A percentile compares a stretch with the other conserved stretches of the same genome.
Evolutionary conservation across 129 eudicot species (phyloP).

Genomic region (Solidago caesia): DNA sequence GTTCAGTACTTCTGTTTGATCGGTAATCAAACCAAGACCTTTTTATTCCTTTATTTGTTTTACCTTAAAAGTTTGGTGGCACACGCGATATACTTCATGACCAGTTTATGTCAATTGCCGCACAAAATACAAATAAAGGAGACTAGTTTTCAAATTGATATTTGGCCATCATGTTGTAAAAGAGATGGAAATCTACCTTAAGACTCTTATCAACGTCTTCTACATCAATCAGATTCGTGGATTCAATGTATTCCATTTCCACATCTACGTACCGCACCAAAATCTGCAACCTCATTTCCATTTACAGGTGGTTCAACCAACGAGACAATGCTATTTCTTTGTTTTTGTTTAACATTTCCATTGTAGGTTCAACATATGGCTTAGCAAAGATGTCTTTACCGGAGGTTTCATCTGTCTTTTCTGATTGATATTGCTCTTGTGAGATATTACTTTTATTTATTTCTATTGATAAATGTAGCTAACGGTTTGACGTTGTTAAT

Average conservation of each 20-base stretch:
- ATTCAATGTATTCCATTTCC: conserved; percentile 80
- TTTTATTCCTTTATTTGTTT: too few relatives aligned
- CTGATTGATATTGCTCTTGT: conserved; percentile 39
- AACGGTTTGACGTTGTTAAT: too few relatives aligned
- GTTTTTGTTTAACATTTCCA: conserved; percentile 41
- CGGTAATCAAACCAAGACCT: too few relatives aligned
- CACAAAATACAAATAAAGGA: too few relatives aligned
- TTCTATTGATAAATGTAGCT: too few relatives aligned
- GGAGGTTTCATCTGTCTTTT: conserved; percentile 42
- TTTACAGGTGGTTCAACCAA: conserved; percentile 34
- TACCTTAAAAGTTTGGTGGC: too few relatives aligned
- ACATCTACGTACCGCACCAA: conserved; percentile 34
- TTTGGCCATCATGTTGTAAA: not conserved
- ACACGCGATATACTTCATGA: too few relatives aligned
- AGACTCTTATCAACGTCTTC: conserved; percentile 58
- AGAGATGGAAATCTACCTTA: conserved; percentile 37
- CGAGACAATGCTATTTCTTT: conserved; percentile 32
- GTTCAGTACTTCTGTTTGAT: too few relatives aligned
- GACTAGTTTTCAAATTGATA: not conserved
- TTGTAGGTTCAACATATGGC: conserved; percentile 31
- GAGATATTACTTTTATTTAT: too few relatives aligned
- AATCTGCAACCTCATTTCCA: conserved; percentile 36
- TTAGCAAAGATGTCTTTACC: conserved; percentile 47
- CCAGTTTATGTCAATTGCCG: too few relatives aligned
- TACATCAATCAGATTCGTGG: conserved; percentile 65